These are phyloP conservation scores for Backusella parvicylindrica DNA, from an alignment of 192 early-diverging fungal species.

Conservation along the genomic window DNA sequence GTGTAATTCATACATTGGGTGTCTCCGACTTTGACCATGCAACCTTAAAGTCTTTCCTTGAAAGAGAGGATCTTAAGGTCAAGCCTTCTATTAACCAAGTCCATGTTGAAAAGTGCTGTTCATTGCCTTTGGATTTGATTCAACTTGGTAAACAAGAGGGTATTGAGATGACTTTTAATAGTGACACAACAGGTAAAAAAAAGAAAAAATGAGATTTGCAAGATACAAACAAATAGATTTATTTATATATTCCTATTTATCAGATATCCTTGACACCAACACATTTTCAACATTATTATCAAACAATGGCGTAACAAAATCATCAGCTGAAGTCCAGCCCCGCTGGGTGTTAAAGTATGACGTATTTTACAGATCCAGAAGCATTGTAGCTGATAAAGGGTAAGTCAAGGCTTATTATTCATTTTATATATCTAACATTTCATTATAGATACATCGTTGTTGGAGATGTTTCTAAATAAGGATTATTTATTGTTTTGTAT, in stretches of 20 bases:
- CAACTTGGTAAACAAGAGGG: slow-evolving; percentile 36
- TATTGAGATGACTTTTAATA: slow-evolving; percentile 43
- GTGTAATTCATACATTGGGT: slow-evolving; percentile 39
- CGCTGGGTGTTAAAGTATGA: slow-evolving; percentile 55
- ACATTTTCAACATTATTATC: slow-evolving; percentile 37
- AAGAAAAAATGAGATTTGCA: background rate
- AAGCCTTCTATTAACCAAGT: slow-evolving; percentile 48
- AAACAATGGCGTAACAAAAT: slow-evolving; percentile 15
- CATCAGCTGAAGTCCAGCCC: slow-evolving; percentile 17
- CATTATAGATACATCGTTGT: slow-evolving; percentile 2
- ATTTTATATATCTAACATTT: background rate
- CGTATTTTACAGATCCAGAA: slow-evolving; percentile 41
- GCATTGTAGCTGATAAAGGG: slow-evolving; percentile 50
- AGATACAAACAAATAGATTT: background rate
- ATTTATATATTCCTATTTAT: slow-evolving; percentile 6
- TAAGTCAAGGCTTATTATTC: slow-evolving; percentile 25
- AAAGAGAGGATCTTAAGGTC: slow-evolving; percentile 12
- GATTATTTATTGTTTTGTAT: background rate
- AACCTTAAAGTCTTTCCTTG: slow-evolving; percentile 34
- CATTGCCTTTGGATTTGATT: slow-evolving; percentile 43
- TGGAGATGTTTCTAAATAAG: slow-evolving; percentile 9
- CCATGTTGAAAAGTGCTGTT: slow-evolving; percentile 43
- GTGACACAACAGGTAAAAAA: slow-evolving; percentile 41
- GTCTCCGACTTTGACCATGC: slow-evolving; percentile 43
- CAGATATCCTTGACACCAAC: slow-evolving; percentile 43